Percentiles rank a stretch among this genome's conserved stretches.
Evolutionary conservation across 192 early-diverging fungal genomes (phyloP).

Genomic region (Borealophlyctis nickersoniae): DNA sequence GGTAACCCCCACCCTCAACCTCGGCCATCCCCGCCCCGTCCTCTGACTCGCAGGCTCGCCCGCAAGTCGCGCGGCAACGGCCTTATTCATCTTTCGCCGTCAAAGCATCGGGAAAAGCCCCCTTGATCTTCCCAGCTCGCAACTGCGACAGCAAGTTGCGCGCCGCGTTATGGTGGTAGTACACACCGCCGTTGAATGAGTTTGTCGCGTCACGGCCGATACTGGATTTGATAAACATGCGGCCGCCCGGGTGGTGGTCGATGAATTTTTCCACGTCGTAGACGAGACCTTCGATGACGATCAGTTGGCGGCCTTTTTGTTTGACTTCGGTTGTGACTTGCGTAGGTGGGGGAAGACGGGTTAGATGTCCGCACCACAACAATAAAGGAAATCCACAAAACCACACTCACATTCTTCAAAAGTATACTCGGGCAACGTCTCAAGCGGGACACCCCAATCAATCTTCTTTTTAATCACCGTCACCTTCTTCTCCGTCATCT

Average conservation of each 20-base stretch:
- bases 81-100: constrained; percentile 34
- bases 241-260: constrained; percentile 86
- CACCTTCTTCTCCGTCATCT: constrained; percentile 80
- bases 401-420: constrained; percentile 37
- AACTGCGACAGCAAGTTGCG: constrained; percentile 67
- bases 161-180: constrained; percentile 87
- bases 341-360: constrained; percentile 30
- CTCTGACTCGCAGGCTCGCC: too few species aligned
- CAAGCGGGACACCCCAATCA: constrained; percentile 70
- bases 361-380: constrained; percentile 5
- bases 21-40: too few species aligned
- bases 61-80: too few species aligned
- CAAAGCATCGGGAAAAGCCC: constrained; percentile 19
- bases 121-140: constrained; percentile 34
- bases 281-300: constrained; percentile 79
- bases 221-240: constrained; percentile 60
- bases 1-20: too few species aligned
- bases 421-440: constrained; percentile 55
- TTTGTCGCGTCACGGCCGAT: constrained; percentile 85
- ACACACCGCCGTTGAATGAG: constrained; percentile 87
- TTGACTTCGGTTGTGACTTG: constrained; percentile 62
- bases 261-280: constrained; percentile 82
- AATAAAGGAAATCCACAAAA: constrained; percentile 36
- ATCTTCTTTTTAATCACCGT: constrained; percentile 54
- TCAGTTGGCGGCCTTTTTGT: constrained; percentile 67